These are phyloP conservation scores for Lignosus rhinocerotis DNA, from an alignment of 1,284 basidiomycete species.

Conservation along the genomic window DNA sequence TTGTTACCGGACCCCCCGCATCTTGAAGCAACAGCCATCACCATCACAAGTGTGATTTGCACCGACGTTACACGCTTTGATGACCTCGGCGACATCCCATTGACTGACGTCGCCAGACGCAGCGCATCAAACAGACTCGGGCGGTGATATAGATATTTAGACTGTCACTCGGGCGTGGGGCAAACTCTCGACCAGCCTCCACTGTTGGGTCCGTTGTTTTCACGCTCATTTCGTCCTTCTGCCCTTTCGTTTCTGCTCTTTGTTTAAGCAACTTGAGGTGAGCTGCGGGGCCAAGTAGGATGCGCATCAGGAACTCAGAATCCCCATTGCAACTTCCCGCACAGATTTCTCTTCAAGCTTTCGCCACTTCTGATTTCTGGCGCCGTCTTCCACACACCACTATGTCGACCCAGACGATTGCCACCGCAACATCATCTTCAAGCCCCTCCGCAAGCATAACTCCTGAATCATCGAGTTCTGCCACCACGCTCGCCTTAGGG, in stretches of 20 bases:
- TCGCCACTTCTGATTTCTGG: background rate
- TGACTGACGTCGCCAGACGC: conserved; percentile 14
- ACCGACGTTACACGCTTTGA: conserved; percentile 9
- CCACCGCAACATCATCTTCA: background rate
- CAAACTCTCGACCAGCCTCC: conserved; percentile 10
- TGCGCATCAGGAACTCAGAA: no score
- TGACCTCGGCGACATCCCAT: conserved; percentile 15
- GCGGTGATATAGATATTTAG: conserved; percentile 9
- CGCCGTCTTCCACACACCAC: conserved; percentile 1
- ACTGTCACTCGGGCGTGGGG: background rate
- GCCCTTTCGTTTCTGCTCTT: background rate
- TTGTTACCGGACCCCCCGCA: background rate
- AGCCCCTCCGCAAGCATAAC: conserved; percentile 3
- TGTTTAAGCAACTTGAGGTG: background rate
- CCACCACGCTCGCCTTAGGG: conserved; percentile 23
- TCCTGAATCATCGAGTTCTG: conserved; percentile 14
- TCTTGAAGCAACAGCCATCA: conserved; percentile 4
- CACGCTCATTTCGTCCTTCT: conserved; percentile 13
- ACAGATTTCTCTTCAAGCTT: background rate
- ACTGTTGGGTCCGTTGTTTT: conserved; percentile 1
- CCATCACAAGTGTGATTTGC: conserved; percentile 15
- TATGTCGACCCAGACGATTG: conserved; percentile 16
- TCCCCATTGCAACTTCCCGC: background rate
- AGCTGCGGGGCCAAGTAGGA: background rate
- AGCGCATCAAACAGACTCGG: conserved; percentile 16